A percentile compares a stretch with the other conserved stretches of the same genome.
phyloP scores from a whole-genome alignment of 2,329 filamentous ascomycete genomes.

The Sphaerulina vaccinii region DNA sequence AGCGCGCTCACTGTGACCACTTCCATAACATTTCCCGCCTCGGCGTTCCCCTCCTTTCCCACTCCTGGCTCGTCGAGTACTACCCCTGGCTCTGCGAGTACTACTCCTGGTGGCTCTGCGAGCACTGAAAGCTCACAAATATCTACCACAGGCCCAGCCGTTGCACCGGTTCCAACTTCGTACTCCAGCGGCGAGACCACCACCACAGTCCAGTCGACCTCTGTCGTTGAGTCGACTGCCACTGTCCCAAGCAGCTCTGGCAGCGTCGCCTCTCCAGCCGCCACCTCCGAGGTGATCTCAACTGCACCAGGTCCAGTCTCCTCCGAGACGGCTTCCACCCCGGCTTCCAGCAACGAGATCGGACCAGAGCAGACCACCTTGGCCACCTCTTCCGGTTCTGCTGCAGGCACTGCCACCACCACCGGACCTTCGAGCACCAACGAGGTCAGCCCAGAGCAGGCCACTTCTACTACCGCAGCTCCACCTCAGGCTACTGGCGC shows the following conservation, averaged over 20 bases:
- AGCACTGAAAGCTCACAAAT: slow-evolving; percentile 24
- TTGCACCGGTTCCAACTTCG: slow-evolving; percentile 4
- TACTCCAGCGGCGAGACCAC: slow-evolving; percentile 11
- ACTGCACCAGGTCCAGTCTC: slow-evolving; percentile 15
- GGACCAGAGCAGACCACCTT: slow-evolving; percentile 20
- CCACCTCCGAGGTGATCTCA: slow-evolving; percentile 13
- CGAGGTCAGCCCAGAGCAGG: slow-evolving; percentile 13
- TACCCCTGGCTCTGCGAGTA: no score
- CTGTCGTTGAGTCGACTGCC: slow-evolving; percentile 15
- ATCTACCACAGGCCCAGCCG: slow-evolving; percentile 19
- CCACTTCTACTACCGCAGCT: slow-evolving; percentile 23
- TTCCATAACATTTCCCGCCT: slow-evolving; percentile 12
- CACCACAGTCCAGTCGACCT: slow-evolving; percentile 11
- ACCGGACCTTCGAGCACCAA: slow-evolving; percentile 21
- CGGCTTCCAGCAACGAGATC: slow-evolving; percentile 15
- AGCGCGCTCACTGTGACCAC: slow-evolving; percentile 19
- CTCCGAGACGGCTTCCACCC: slow-evolving; percentile 7
- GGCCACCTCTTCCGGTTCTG: slow-evolving; percentile 21
- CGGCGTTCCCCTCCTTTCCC: slow-evolving; percentile 14
- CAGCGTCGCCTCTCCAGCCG: slow-evolving; percentile 14
- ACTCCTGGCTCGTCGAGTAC: slow-evolving; percentile 14
- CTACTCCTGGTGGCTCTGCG: no score
- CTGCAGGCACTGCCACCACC: slow-evolving; percentile 16
- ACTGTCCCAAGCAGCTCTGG: slow-evolving; percentile 9
- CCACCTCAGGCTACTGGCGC: slow-evolving; percentile 20